Evolutionary conservation across 257 asterid genomes (phyloP).

Genomic region (Nicotiana tomentosiformis): DNA sequence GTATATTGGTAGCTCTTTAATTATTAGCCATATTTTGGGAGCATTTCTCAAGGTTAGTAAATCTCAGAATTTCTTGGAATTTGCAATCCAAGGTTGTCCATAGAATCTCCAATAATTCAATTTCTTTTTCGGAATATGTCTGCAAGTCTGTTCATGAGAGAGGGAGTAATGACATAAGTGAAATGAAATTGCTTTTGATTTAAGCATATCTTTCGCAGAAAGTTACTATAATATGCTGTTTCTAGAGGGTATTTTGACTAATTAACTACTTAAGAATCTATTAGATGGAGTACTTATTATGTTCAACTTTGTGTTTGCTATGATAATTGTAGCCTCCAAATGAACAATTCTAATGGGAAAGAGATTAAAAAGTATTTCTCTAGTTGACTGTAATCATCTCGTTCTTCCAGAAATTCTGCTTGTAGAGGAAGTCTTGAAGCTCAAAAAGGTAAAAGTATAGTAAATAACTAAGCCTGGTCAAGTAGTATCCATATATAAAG

Average conservation of each 20-base stretch:
- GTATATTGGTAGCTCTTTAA: neutral
- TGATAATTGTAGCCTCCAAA: neutral
- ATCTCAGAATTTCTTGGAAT: neutral
- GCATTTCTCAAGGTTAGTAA: neutral
- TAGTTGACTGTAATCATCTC: neutral
- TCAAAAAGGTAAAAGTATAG: neutral
- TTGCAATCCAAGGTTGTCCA: neutral
- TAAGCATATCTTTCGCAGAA: slow-evolving; percentile 7
- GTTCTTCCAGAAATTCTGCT: neutral
- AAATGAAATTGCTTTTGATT: neutral
- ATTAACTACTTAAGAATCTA: neutral
- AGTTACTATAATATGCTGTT: neutral
- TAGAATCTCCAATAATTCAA: neutral
- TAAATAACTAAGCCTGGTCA: too few relatives aligned
- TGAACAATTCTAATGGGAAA: neutral
- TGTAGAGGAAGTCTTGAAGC: neutral
- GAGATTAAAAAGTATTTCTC: neutral
- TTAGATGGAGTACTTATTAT: too few relatives aligned
- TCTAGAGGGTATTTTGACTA: neutral
- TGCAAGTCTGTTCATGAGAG: neutral
- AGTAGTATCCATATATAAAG: neutral
- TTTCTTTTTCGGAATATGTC: neutral
- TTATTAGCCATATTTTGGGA: neutral
- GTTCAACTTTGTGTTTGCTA: too few relatives aligned
- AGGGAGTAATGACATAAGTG: neutral